Evolutionary conservation across 805 yeast species (phyloP).

Genomic region (Saccharomyces cerevisiae): DNA sequence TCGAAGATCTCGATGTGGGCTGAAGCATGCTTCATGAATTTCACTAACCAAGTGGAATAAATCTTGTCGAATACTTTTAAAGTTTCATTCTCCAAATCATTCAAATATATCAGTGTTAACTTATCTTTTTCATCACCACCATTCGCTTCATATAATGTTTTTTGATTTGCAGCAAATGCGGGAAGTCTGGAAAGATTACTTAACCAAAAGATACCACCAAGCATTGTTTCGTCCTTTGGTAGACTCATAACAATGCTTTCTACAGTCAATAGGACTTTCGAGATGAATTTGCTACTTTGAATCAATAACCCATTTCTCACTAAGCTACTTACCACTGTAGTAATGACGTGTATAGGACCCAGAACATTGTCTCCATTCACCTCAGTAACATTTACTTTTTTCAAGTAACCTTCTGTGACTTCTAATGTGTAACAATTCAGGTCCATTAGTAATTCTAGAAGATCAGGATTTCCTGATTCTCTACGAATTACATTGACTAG

Average conservation of each 20-base stretch:
- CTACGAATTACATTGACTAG: not conserved
- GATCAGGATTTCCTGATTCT: conserved; percentile 4
- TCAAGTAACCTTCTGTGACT: conserved; percentile 76
- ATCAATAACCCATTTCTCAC: conserved; percentile 95
- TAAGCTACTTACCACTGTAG: conserved; percentile 89
- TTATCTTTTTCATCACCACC: not conserved
- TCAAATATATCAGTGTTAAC: not conserved
- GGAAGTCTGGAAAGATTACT: conserved; percentile 85
- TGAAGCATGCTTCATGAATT: not conserved
- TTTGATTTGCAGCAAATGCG: not conserved
- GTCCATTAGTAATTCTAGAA: not conserved
- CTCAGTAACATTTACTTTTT: conserved; percentile 76
- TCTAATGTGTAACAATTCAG: conserved; percentile 34
- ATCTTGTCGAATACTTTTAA: not conserved
- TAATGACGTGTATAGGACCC: conserved; percentile 92
- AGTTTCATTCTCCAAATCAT: not conserved
- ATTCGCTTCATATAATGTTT: not conserved
- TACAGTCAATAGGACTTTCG: conserved; percentile 78
- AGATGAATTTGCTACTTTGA: conserved; percentile 84
- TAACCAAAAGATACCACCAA: conserved; percentile 95
- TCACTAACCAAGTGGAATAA: not conserved
- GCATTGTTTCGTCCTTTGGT: conserved; percentile 77
- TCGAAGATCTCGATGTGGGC: not conserved
- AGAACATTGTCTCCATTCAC: conserved; percentile 87
- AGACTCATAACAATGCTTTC: conserved; percentile 74